These are phyloP conservation scores for Colletotrichum liriopes DNA, from an alignment of 2,329 filamentous ascomycete genomes.

Conservation along the genomic window DNA sequence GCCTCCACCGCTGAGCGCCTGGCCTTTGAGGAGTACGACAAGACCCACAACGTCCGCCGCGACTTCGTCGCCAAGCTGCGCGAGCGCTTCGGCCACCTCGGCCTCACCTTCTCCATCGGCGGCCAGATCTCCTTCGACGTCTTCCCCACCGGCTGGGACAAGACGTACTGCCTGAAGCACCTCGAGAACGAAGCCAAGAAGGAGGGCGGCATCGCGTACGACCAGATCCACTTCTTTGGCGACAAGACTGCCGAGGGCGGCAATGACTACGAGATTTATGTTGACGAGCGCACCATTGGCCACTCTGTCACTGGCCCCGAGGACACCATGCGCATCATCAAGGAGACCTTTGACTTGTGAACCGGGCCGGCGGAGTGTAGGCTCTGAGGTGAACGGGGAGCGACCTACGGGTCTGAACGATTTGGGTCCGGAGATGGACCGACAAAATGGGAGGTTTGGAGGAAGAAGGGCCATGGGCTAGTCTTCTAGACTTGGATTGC, in stretches of 20 bases:
- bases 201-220: constrained; percentile 82
- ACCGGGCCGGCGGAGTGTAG: constrained; percentile 20
- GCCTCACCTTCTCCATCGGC: constrained; percentile 94
- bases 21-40: constrained; percentile 87
- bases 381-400: constrained; percentile 22
- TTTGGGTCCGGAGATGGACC: neutral
- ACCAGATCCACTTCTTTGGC: constrained; percentile 96
- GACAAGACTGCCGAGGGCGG: constrained; percentile 94
- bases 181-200: constrained; percentile 84
- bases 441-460: neutral
- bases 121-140: constrained; percentile 99
- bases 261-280: constrained; percentile 96
- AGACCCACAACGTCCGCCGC: constrained; percentile 81
- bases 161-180: constrained; percentile 95
- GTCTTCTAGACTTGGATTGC: constrained; percentile 6
- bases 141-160: constrained; percentile 98
- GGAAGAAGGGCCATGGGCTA: neutral
- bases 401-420: neutral
- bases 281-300: constrained; percentile 84
- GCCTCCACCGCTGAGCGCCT: constrained; percentile 84
- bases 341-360: constrained; percentile 83
- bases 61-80: constrained; percentile 83
- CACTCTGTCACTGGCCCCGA: constrained; percentile 87
- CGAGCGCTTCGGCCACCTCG: constrained; percentile 86
- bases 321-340: constrained; percentile 85